These are phyloP conservation scores for Penium margaritaceum DNA, from an alignment of 139 green algal species.

Conservation along the genomic window DNA sequence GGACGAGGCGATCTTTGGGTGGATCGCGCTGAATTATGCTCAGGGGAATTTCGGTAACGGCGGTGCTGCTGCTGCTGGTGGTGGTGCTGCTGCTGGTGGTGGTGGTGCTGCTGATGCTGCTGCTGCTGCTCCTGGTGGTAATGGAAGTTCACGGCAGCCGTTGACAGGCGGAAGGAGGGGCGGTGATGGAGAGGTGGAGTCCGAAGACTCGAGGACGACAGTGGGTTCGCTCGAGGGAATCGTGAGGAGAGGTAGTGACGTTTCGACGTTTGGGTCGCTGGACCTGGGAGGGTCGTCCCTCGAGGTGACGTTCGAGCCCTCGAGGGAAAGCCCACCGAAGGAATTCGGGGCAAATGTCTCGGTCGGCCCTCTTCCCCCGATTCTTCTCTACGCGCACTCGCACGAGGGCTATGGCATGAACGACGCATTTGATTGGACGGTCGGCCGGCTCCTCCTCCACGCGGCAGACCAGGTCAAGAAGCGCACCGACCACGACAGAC, in stretches of 20 bases:
- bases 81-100: no score
- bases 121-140: no score
- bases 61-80: no score
- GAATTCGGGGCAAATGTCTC: no score
- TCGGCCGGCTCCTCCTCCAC: background rate
- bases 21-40: conserved; percentile 39
- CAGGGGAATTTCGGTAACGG: conserved; percentile 12
- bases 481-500: background rate
- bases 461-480: background rate
- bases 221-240: no score
- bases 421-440: conserved; percentile 35
- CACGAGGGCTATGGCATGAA: conserved; percentile 38
- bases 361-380: no score
- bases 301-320: conserved; percentile 45
- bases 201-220: background rate
- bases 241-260: no score
- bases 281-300: conserved; percentile 38
- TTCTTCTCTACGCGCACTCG: conserved; percentile 36
- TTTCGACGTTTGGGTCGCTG: conserved; percentile 7
- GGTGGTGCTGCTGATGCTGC: no score
- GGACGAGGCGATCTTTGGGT: conserved; percentile 76
- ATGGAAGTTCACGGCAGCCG: background rate
- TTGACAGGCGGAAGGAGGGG: background rate
- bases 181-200: background rate
- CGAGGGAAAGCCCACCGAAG: no score